These are phyloP conservation scores for Trypanosoma brucei DNA, from an alignment of 208 protist genomes.

Conservation along the genomic window DNA sequence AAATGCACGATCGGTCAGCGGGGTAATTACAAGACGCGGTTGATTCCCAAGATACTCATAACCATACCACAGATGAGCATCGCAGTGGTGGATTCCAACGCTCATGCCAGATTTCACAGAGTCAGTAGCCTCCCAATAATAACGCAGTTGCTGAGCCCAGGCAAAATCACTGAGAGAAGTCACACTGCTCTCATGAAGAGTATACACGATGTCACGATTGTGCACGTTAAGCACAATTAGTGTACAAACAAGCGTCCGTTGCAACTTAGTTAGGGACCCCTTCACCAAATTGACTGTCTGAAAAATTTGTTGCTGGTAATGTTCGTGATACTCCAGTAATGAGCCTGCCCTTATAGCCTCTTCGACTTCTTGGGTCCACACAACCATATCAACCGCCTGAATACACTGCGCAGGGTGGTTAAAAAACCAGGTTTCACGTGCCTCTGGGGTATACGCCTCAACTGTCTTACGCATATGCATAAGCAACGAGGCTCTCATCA, in stretches of 20 bases:
- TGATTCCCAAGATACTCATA: conserved; percentile 97
- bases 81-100: conserved; percentile 86
- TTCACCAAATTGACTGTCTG: conserved; percentile 90
- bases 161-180: conserved; percentile 78
- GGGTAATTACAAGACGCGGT: conserved; percentile 95
- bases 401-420: conserved; percentile 93
- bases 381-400: conserved; percentile 91
- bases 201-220: conserved; percentile 93
- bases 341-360: conserved; percentile 52
- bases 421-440: conserved; percentile 90
- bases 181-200: conserved; percentile 53
- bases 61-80: conserved; percentile 89
- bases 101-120: conserved; percentile 55
- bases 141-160: conserved; percentile 94
- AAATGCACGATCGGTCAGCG: conserved; percentile 94
- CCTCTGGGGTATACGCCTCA: conserved; percentile 55
- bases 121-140: conserved; percentile 88
- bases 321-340: conserved; percentile 63
- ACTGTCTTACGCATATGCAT: conserved; percentile 83
- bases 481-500: conserved; percentile 90
- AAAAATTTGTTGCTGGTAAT: conserved; percentile 86
- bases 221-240: conserved; percentile 96
- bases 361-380: conserved; percentile 92
- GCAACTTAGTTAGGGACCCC: conserved; percentile 74
- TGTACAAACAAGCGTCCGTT: conserved; percentile 91